phyloP scores from a whole-genome alignment of 176 grass and related monocot species.

The Panicum miliaceum region DNA sequence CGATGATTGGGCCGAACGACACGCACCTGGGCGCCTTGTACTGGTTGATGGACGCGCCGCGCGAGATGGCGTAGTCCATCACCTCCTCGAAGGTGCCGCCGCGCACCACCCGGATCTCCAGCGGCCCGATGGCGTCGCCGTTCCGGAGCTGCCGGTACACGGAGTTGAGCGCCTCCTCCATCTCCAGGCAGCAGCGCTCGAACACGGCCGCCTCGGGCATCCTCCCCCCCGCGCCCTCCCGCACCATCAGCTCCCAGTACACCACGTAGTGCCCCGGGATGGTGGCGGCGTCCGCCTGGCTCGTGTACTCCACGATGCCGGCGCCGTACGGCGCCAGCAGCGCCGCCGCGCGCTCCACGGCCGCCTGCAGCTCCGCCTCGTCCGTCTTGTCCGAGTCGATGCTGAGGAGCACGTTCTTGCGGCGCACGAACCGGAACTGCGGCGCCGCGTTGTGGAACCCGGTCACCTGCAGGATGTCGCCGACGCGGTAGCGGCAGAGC shows the following conservation, averaged over 20 bases:
- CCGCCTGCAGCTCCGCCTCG: conserved; percentile 83
- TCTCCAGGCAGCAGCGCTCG: conserved; percentile 88
- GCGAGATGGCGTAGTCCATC: conserved; percentile 94
- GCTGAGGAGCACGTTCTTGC: conserved; percentile 93
- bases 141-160: conserved; percentile 85
- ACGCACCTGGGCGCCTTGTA: conserved; percentile 96
- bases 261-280: conserved; percentile 98
- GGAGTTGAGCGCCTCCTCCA: conserved; percentile 96
- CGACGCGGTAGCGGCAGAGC: conserved; percentile 83
- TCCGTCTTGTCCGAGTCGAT: conserved; percentile 97
- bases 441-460: conserved; percentile 91
- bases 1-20: conserved; percentile 83
- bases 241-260: conserved; percentile 90
- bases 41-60: conserved; percentile 98
- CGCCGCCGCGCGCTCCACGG: conserved; percentile 68
- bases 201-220: conserved; percentile 63
- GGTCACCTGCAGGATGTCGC: conserved; percentile 75
- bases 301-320: conserved; percentile 86
- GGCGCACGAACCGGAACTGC: conserved; percentile 80
- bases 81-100: conserved; percentile 91
- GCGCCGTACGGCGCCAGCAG: conserved; percentile 59
- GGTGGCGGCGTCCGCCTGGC: conserved; percentile 67
- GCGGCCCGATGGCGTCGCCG: conserved; percentile 81
- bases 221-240: conserved; percentile 37
- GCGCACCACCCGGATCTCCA: conserved; percentile 79